Evolutionary conservation across 2,329 filamentous ascomycete genomes (phyloP).

Genomic region (Ophiocordyceps unilateralis): DNA sequence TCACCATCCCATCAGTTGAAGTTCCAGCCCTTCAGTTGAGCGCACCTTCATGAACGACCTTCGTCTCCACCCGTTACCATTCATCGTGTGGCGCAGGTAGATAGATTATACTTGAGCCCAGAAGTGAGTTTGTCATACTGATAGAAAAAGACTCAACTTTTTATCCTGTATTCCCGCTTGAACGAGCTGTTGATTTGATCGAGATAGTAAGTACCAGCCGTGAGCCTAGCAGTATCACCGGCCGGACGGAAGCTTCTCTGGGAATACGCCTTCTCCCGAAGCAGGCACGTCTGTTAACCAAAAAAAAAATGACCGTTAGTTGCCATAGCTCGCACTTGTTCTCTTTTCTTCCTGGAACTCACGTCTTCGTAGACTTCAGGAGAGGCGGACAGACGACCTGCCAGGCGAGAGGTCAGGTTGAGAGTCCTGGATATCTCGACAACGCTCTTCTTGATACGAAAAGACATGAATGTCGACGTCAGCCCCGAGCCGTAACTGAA

Average conservation of each 20-base stretch:
- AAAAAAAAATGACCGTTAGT: background rate
- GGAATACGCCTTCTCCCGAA: conserved; percentile 69
- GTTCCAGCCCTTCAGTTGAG: too few relatives aligned
- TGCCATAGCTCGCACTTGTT: too few relatives aligned
- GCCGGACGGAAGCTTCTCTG: conserved; percentile 61
- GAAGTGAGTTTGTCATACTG: too few relatives aligned
- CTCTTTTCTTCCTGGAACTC: background rate
- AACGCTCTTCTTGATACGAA: conserved; percentile 56
- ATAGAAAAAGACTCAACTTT: conserved; percentile 34
- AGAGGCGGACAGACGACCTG: conserved; percentile 44
- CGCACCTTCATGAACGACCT: too few relatives aligned
- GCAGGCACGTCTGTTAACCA: conserved; percentile 50
- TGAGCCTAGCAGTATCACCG: conserved; percentile 50
- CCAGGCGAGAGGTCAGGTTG: conserved; percentile 51
- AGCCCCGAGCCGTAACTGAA: conserved; percentile 71
- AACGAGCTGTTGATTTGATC: conserved; percentile 72
- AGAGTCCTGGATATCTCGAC: conserved; percentile 49
- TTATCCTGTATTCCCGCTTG: conserved; percentile 60
- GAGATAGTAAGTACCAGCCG: conserved; percentile 58
- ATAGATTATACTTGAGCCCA: too few relatives aligned
- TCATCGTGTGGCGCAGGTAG: too few relatives aligned
- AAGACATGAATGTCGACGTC: conserved; percentile 53
- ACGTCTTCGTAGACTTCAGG: conserved; percentile 61
- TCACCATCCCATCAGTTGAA: too few relatives aligned
- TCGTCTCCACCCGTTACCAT: too few relatives aligned